phyloP scores from a whole-genome alignment of 257 asterid genomes.

The Solanum bukasovii region DNA sequence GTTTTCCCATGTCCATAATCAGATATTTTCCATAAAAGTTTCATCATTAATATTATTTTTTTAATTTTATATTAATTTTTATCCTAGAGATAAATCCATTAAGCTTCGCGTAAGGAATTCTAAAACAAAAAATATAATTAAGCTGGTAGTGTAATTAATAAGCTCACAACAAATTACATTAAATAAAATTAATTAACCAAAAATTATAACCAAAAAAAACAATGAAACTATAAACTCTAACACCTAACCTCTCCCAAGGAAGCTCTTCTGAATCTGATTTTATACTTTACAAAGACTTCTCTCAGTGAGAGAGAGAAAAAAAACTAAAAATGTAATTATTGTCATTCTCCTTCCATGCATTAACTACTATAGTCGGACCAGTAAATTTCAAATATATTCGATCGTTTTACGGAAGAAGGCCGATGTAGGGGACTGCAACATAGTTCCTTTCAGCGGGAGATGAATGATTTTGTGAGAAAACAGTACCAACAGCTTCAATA shows the following conservation, averaged over 20 bases:
- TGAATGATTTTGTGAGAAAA: constrained; percentile 10
- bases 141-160: background rate
- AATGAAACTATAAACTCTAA: background rate
- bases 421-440: constrained; percentile 30
- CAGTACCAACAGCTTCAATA: constrained; percentile 34
- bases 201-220: background rate
- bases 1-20: background rate
- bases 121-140: too few species aligned
- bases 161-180: background rate
- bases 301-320: background rate
- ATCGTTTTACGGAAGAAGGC: constrained; percentile 34
- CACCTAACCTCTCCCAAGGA: background rate
- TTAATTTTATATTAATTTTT: background rate
- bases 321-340: background rate
- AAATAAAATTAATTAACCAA: background rate
- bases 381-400: background rate
- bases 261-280: background rate
- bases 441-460: background rate
- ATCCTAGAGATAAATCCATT: background rate
- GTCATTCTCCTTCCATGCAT: background rate
- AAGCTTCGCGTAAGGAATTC: background rate
- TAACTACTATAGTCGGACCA: background rate
- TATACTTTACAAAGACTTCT: background rate
- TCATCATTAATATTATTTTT: too few species aligned
- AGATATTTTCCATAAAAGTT: background rate